A percentile compares a stretch with the other conserved stretches of the same genome.
phyloP scores from a whole-genome alignment of 768 basidiomycete species.

The Kwoniella shandongensis region DNA sequence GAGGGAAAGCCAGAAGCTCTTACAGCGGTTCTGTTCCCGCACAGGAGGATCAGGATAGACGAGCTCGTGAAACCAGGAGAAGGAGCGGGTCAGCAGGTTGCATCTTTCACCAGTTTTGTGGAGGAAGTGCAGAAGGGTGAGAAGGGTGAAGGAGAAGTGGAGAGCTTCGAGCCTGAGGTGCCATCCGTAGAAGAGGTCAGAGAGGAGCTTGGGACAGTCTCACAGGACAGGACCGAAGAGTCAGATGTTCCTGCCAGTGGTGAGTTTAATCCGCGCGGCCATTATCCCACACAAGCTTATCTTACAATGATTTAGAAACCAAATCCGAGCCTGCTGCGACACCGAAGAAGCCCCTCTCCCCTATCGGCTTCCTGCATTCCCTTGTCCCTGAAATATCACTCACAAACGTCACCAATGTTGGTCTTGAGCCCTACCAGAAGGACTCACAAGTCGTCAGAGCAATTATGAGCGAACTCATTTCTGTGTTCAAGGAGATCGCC shows the following conservation, averaged over 20 bases:
- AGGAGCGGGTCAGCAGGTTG: constrained; percentile 1
- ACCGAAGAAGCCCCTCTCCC: constrained; percentile 26
- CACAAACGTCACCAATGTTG: constrained; percentile 80
- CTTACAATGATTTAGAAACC: no score
- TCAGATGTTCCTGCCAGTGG: not conserved
- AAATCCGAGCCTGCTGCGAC: not conserved
- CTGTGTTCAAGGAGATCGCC: constrained; percentile 97
- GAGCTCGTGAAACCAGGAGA: constrained; percentile 63
- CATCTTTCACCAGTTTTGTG: constrained; percentile 23
- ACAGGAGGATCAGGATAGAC: constrained; percentile 82
- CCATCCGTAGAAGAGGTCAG: constrained; percentile 55
- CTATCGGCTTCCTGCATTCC: constrained; percentile 46
- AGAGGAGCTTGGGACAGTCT: constrained; percentile 40
- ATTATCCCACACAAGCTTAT: no score
- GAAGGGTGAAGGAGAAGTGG: constrained; percentile 43
- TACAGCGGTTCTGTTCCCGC: constrained; percentile 93
- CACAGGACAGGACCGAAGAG: constrained; percentile 49
- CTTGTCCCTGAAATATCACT: constrained; percentile 86
- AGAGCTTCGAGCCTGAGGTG: constrained; percentile 53
- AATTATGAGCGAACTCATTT: constrained; percentile 93
- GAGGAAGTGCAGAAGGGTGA: constrained; percentile 38
- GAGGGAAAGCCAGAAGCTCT: constrained; percentile 72
- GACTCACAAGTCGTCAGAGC: constrained; percentile 87
- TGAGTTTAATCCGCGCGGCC: no score
- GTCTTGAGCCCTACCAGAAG: constrained; percentile 80